Base-by-base conservation (phyloP, 495 filamentous ascomycete species). In the Aspergillus kassunensis region DNA sequence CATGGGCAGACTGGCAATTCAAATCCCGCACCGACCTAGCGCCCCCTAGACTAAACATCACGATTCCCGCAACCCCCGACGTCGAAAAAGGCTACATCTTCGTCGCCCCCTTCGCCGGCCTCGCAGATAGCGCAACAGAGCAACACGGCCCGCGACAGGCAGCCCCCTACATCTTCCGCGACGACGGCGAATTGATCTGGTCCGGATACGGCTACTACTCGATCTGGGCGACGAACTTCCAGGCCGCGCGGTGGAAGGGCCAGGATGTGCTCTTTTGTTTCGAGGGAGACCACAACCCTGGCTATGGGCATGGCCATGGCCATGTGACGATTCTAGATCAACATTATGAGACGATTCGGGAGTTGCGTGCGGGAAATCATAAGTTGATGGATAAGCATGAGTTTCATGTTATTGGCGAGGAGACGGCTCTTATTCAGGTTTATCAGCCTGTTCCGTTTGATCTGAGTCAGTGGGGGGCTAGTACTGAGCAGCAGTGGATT, bases 1-100 rank as follows among this genome's bases (percentile, higher is more conserved):
- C 0, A 72, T 57, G 21, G 44, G 77, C 75, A 13, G 75, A 82
- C 61, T 82, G 78, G 78, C 74, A 79, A 51, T 80, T 74, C 65
- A 75, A 74, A 48, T 80, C 79, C 15, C 75, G 78, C 25, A 63
- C 77, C 18, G 79, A 80, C 56, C 66, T 82, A n/a, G 73, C 79
- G 10, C 78, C 78, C 11, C 78, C 78, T 18, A 70, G 66, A 10
- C 62, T 81, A 39, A 81, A 82, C 51, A 80, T 81, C 62, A 82
- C 77, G 31, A 80, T 80, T 36, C 69, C 72, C 4, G 75, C 77
- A 0, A 60, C 76, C 11, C 34, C 64, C 31, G 71, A 75, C 42
- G 73, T 77, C 25, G 74, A 75, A 44, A 64, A 70, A 49, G 78
- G 78, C 10, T 80, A 78, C 53, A 68, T 82, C 31, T 80, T 82